Percentiles rank a stretch among this genome's conserved stretches.
Evolutionary conservation across 371 early-diverging fungal genomes (phyloP).

Genomic region (Mortierella sp.): DNA sequence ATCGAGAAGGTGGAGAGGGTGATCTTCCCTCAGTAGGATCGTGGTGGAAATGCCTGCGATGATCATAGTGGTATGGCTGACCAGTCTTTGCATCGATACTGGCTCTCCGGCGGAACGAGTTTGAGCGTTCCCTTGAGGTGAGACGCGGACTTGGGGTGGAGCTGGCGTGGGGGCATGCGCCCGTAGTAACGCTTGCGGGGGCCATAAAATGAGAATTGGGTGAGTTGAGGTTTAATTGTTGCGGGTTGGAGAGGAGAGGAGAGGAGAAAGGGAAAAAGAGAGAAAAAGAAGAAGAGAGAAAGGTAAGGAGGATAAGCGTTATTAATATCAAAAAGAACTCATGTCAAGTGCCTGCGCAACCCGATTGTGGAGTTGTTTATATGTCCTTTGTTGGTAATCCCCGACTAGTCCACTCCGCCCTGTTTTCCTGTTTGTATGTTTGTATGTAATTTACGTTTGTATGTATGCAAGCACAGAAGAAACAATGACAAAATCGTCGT

Average conservation of each 20-base stretch:
- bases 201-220: slow-evolving; percentile 3
- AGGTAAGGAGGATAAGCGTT: neutral
- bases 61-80: slow-evolving; percentile 45
- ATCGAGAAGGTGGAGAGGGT: slow-evolving; percentile 32
- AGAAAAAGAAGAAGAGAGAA: neutral
- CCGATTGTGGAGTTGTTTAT: too few relatives aligned
- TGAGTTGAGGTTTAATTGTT: neutral
- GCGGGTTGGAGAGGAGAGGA: neutral
- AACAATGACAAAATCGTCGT: neutral
- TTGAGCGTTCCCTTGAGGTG: slow-evolving; percentile 19
- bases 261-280: neutral
- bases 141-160: slow-evolving; percentile 11
- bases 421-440: too few relatives aligned
- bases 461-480: neutral
- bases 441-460: too few relatives aligned
- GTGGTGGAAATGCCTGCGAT: slow-evolving; percentile 36
- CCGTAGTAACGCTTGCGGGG: neutral
- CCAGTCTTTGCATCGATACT: slow-evolving; percentile 39
- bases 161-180: neutral
- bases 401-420: too few relatives aligned
- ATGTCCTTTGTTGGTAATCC: too few relatives aligned
- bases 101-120: slow-evolving; percentile 39
- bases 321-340: neutral
- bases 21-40: slow-evolving; percentile 44
- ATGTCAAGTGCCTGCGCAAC: neutral